Percentiles rank a stretch among this genome's conserved stretches.
These are phyloP conservation scores for Fusarium vanettenii DNA, from an alignment of 2,329 filamentous ascomycete genomes.

Conservation along the genomic window DNA sequence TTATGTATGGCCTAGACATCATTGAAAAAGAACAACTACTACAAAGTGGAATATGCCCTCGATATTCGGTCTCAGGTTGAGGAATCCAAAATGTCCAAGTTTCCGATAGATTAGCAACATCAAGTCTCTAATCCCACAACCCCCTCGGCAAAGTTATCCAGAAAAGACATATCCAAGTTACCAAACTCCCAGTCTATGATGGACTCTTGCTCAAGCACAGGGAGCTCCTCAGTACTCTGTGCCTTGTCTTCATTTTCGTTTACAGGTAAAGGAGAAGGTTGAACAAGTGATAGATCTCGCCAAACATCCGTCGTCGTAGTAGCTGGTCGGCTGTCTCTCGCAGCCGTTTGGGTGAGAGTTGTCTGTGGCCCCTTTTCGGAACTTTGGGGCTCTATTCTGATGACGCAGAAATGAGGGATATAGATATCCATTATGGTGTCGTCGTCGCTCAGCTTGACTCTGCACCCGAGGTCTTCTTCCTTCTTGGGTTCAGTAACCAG, in stretches of 20 bases:
- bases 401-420: constrained; percentile 56
- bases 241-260: not conserved
- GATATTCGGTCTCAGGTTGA: not conserved
- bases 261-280: not conserved
- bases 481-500: constrained; percentile 28
- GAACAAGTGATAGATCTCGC: rapidly evolving
- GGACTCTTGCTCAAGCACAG: constrained; percentile 15
- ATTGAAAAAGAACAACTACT: too few species aligned
- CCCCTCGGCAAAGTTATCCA: constrained; percentile 36
- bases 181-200: constrained; percentile 42
- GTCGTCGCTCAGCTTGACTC: constrained; percentile 6
- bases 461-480: constrained; percentile 37
- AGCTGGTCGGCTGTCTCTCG: rapidly evolving
- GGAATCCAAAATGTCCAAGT: not conserved
- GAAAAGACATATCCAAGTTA: constrained; percentile 47
- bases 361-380: not conserved
- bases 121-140: not conserved
- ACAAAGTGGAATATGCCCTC: not conserved
- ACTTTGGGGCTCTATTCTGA: constrained; percentile 46
- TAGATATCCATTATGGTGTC: constrained; percentile 48
- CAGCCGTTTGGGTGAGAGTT: too few species aligned
- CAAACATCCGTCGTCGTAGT: not conserved
- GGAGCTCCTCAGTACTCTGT: constrained; percentile 10
- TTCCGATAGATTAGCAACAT: not conserved
- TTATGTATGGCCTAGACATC: too few species aligned